Percentiles rank a stretch among this genome's conserved stretches.
phyloP scores from a whole-genome alignment of 2,329 filamentous ascomycete species.

The Colletotrichum kahawae region DNA sequence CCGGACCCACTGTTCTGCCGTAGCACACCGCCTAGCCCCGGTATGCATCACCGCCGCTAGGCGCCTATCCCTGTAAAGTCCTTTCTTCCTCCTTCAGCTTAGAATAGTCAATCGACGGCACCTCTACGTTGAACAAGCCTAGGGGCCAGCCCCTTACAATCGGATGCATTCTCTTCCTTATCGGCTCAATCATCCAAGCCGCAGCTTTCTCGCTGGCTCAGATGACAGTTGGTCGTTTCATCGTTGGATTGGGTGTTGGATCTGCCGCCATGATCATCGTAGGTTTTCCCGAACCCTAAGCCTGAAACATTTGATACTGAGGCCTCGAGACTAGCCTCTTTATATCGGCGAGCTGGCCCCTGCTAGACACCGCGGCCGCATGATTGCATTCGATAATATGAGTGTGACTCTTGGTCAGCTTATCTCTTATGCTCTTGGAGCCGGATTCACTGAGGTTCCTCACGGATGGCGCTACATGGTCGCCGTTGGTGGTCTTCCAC shows the following conservation, averaged over 20 bases:
- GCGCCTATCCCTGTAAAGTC: no score
- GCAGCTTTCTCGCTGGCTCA: slow-evolving; percentile 42
- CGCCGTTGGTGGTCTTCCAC: slow-evolving; percentile 51
- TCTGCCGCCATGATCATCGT: slow-evolving; percentile 51
- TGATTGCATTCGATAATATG: slow-evolving; percentile 55
- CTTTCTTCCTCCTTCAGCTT: no score
- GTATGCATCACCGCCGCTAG: no score
- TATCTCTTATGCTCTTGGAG: slow-evolving; percentile 45
- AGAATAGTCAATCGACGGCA: no score
- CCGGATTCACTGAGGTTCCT: slow-evolving; percentile 41
- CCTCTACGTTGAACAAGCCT: no score
- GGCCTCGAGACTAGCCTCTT: slow-evolving; percentile 12
- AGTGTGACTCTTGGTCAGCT: slow-evolving; percentile 48
- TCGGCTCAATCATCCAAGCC: slow-evolving; percentile 40
- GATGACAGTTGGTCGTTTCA: slow-evolving; percentile 47
- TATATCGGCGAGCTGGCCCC: slow-evolving; percentile 59
- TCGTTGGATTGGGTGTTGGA: slow-evolving; percentile 56
- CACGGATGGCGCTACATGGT: slow-evolving; percentile 59
- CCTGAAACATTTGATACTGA: background rate
- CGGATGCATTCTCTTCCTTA: slow-evolving; percentile 43
- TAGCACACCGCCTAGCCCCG: no score
- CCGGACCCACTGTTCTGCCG: no score
- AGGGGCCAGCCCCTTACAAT: no score
- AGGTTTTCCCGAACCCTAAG: background rate
- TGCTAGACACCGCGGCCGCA: slow-evolving; percentile 52